Base-by-base conservation (phyloP, 2,329 filamentous ascomycete genomes). In the Aspergillus sp. region DNA sequence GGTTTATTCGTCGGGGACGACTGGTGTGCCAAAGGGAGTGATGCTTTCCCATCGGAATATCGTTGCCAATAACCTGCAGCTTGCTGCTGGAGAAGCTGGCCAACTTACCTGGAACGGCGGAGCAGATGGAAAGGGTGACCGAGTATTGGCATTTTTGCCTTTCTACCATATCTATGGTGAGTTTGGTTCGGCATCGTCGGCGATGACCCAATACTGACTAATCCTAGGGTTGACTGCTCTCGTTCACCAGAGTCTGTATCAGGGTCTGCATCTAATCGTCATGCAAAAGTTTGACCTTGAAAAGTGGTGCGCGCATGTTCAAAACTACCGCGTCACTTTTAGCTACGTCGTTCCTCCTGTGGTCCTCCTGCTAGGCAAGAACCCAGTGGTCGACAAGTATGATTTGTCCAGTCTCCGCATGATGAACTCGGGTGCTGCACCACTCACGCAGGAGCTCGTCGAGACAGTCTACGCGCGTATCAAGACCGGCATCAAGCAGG, bases 141-240 rank as follows among this genome's bases (percentile, higher is more conserved):
- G 78, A 46, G 72, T 93, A 28, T 66, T 96, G 6, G 87, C 86
- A 2, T 85, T 95, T 46, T 67, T 95, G 8, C 90, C 90, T 0
- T 93, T 95, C 65, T 95, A 90, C 69, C 90, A 95, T 62, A 90
- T 95, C 50, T 95, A 95, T 59, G 88, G 77, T 86, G 67, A 53
- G 79, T 9, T 6, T 39, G 19, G n/a, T 36, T 39, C 5, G 9
- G 10, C 9, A 7, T 9, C 6, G 8, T 6, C 19, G 6, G 30
- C 31, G 12, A 27, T 10, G 19, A n/a, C 26, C n/a, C 8, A 11
- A 26, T 10, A 5, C 8, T 12, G n/a, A 7, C 13, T 8, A 37
- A 28, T 5, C 11, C 10, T 40, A 71, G 86, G 86, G 6, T 77
- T 95, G 26, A 86, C 82, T 9, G 85, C 80, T 54, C 77, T 90